Evolutionary conservation across 768 basidiomycete genomes (phyloP).

Genomic region (Tulasnella sp.): DNA sequence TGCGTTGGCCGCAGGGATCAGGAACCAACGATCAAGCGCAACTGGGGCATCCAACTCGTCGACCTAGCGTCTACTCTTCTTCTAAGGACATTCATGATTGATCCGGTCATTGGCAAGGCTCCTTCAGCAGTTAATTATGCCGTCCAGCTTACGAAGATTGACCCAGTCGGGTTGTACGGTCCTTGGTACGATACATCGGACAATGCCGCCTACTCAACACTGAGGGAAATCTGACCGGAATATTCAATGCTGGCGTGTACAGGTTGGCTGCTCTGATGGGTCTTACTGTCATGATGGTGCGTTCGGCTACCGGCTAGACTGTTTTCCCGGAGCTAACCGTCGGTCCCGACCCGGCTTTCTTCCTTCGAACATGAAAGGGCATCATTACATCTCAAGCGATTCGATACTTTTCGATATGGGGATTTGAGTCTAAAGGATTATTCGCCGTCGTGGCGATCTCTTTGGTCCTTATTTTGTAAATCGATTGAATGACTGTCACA

Average conservation of each 20-base stretch:
- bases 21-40: too few species aligned
- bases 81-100: background rate
- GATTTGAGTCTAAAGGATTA: background rate
- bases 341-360: too few species aligned
- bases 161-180: background rate
- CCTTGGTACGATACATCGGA: background rate
- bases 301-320: too few species aligned
- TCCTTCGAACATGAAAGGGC: background rate
- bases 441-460: background rate
- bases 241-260: background rate
- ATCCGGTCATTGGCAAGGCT: background rate
- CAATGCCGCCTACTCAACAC: too few species aligned
- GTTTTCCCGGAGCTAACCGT: too few species aligned
- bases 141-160: background rate
- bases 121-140: background rate
- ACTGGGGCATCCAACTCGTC: too few species aligned
- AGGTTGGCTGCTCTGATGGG: background rate
- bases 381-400: background rate
- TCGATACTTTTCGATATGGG: background rate
- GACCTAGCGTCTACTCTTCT: too few species aligned
- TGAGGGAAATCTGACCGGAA: background rate
- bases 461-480: background rate
- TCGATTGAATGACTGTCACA: background rate
- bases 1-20: too few species aligned
- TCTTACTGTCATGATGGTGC: background rate